Evolutionary conservation across 2,329 filamentous ascomycete species (phyloP).

Genomic region (Colletotrichum spaethianum): DNA sequence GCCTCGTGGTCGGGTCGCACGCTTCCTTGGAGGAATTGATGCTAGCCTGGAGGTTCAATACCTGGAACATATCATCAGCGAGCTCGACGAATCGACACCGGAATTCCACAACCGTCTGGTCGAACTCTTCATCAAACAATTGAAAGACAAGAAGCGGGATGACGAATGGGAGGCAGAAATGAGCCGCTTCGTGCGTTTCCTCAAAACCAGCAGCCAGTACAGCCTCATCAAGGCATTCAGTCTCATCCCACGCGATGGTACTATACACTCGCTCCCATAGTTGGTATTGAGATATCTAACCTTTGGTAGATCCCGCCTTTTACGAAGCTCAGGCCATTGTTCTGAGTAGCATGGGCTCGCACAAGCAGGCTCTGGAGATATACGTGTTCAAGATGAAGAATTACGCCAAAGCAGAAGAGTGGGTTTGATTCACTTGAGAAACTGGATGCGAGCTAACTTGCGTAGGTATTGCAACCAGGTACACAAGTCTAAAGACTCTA

Average conservation of each 20-base stretch:
- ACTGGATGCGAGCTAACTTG: conserved; percentile 40
- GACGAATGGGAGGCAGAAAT: conserved; percentile 71
- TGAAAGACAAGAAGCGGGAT: conserved; percentile 58
- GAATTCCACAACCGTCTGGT: conserved; percentile 91
- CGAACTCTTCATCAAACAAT: conserved; percentile 75
- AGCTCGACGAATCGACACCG: conserved; percentile 86
- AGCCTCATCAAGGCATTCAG: conserved; percentile 83
- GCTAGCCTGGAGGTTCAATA: conserved; percentile 82
- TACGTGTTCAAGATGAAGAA: conserved; percentile 96
- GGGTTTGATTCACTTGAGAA: conserved; percentile 51
- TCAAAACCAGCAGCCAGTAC: conserved; percentile 84
- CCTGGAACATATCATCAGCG: conserved; percentile 90
- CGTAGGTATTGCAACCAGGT: conserved; percentile 88
- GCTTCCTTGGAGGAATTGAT: conserved; percentile 81
- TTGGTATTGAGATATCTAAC: conserved; percentile 38
- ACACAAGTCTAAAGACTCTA: conserved; percentile 72
- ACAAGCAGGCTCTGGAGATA: conserved; percentile 96
- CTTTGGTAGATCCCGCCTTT: conserved; percentile 79
- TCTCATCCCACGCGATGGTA: conserved; percentile 85
- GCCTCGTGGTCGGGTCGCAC: conserved; percentile 81
- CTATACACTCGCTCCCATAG: conserved; percentile 47
- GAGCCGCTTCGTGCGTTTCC: conserved; percentile 79
- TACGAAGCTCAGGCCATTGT: conserved; percentile 93
- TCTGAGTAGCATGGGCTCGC: conserved; percentile 93
- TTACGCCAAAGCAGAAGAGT: conserved; percentile 94